A percentile compares a stretch with the other conserved stretches of the same genome.
These are phyloP conservation scores for Aspergillus leporis DNA, from an alignment of 495 filamentous ascomycete genomes.

Conservation along the genomic window DNA sequence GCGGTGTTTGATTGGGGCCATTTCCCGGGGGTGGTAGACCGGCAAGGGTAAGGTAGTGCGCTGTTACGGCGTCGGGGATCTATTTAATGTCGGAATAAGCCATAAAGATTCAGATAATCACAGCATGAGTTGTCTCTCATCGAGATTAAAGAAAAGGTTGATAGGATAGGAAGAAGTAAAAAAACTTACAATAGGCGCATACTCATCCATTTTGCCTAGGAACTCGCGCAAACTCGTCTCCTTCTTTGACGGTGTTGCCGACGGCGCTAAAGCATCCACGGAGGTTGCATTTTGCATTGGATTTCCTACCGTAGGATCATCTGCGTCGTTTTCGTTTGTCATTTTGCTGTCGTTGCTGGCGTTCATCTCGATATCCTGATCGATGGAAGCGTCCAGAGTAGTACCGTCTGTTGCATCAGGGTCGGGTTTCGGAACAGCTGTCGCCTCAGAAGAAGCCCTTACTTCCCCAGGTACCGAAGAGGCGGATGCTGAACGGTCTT, in stretches of 20 bases:
- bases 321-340: constrained; percentile 19
- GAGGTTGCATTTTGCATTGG: constrained; percentile 18
- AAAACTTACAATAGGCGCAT: constrained; percentile 84
- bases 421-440: constrained; percentile 35
- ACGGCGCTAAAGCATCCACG: constrained; percentile 34
- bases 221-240: constrained; percentile 91
- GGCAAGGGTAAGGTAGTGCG: constrained; percentile 95
- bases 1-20: constrained; percentile 75
- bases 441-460: constrained; percentile 21
- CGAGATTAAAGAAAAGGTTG: background rate
- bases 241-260: constrained; percentile 71
- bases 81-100: constrained; percentile 38
- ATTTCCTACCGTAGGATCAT: constrained; percentile 23
- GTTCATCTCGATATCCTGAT: constrained; percentile 48
- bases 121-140: background rate
- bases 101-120: background rate
- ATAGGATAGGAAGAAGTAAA: constrained; percentile 1
- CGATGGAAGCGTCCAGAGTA: constrained; percentile 39
- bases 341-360: constrained; percentile 17
- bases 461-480: constrained; percentile 11
- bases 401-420: constrained; percentile 20
- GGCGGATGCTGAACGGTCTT: constrained; percentile 19
- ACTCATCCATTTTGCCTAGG: constrained; percentile 94
- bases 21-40: constrained; percentile 88
- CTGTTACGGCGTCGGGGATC: constrained; percentile 97